Evolutionary conservation across 2,329 filamentous ascomycete species (phyloP), one percentile per base, ranked within the genome.

Genomic region (Microascus cirrosus): DNA sequence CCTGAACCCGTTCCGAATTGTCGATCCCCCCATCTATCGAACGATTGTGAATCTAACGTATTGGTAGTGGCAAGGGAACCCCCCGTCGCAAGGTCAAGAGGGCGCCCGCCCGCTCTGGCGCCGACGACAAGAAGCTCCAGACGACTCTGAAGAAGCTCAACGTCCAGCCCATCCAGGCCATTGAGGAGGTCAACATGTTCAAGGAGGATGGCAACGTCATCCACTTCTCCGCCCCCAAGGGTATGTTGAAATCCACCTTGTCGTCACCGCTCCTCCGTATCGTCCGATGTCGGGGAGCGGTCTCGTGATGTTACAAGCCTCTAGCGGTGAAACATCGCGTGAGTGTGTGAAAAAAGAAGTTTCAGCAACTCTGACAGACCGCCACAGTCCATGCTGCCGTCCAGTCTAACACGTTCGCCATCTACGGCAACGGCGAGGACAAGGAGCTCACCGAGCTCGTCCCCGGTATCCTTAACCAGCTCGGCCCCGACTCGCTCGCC

Each of bases 181-280:
- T 99, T 70, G 94, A 99, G 86, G 94, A 99, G 83, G 94, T 99
- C 75, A 99, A 99, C 87, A 99, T 99, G 94, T 99, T 99, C 87
- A 99, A 99, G 89, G 88, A 89, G 73, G 94, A 99, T 74, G 94
- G 94, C 76, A 99, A 99, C 77, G 94, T 99, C 76, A 97, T 99
- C 72, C 94, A 99, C 85, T 99, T 99, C 75, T 88, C 90, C 69
- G 90, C 90, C 71, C 94, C 94, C 68, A 96, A 96, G 83, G 94
- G 94, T 97, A 79, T 71, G 84, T 80, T 55, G 45, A 50, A 50
- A 24, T 50, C 45, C 45, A 8, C 45, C 11, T 20, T 48, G 20
- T n/a, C n/a, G 42, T 48, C 42, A 20, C 15, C 15, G n/a, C 42
- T 18, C 10, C 15, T 34, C 12, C 45, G 22, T 22, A 20, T 50